Conservation (phyloP, 768 basidiomycete genomes). For the Mycena sanguinolenta region DNA sequence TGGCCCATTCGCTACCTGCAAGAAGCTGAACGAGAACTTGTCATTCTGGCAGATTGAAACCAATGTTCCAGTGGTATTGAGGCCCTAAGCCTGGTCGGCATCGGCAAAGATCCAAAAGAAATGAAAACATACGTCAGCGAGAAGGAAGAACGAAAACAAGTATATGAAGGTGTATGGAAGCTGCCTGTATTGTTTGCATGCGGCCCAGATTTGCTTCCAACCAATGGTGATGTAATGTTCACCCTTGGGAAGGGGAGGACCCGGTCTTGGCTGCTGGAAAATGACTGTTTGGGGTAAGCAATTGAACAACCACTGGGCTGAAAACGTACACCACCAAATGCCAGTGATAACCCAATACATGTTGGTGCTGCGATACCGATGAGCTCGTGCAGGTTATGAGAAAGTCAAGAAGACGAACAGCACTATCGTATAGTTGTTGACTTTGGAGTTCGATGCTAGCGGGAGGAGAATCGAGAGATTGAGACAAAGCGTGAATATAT, state of each 20-base stretch:
- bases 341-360: constrained; percentile 84
- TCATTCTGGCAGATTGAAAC: constrained; percentile 85
- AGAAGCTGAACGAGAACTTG: constrained; percentile 84
- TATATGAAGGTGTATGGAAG: constrained; percentile 89
- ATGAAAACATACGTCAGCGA: constrained; percentile 71
- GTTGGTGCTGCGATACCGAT: constrained; percentile 63
- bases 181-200: constrained; percentile 79
- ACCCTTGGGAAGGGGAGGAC: constrained; percentile 82
- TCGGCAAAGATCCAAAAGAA: background rate
- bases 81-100: constrained; percentile 60
- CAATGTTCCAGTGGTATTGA: constrained; percentile 85
- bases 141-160: constrained; percentile 80
- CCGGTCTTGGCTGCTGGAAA: constrained; percentile 87
- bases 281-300: constrained; percentile 64
- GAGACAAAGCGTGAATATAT: constrained; percentile 72
- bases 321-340: constrained; percentile 87
- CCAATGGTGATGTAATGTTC: constrained; percentile 86
- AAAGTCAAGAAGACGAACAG: constrained; percentile 60
- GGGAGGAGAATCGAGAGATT: constrained; percentile 82
- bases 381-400: background rate
- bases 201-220: constrained; percentile 91
- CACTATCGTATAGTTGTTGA: constrained; percentile 81
- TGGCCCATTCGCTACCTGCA: constrained; percentile 51
- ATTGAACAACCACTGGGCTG: background rate
- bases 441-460: constrained; percentile 65